Evolutionary conservation across 2,329 filamentous ascomycete species (phyloP).

Genomic region (Fusarium hainanense): DNA sequence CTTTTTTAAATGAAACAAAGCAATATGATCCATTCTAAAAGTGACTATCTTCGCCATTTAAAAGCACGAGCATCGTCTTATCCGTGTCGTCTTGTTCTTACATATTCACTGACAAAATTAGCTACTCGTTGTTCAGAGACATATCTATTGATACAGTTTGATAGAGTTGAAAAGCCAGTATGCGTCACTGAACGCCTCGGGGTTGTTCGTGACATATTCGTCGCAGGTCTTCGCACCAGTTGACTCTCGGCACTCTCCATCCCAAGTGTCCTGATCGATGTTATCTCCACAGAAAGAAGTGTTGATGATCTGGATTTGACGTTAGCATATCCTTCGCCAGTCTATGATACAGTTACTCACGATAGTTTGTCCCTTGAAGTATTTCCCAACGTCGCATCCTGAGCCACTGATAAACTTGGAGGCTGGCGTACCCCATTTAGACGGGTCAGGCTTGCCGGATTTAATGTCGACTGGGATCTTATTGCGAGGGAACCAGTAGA

Average conservation of each 20-base stretch:
- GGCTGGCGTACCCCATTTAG: slow-evolving; percentile 71
- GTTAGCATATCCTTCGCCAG: neutral
- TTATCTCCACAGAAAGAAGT: slow-evolving; percentile 80
- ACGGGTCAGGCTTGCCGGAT: slow-evolving; percentile 68
- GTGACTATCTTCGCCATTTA: neutral
- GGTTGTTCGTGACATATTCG: slow-evolving; percentile 75
- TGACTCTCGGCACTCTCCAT: slow-evolving; percentile 20
- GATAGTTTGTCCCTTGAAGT: slow-evolving; percentile 61
- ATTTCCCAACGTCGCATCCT: slow-evolving; percentile 72
- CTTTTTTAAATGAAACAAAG: neutral
- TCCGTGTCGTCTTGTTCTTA: neutral
- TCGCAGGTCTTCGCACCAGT: slow-evolving; percentile 67
- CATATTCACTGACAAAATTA: neutral
- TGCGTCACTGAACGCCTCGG: slow-evolving; percentile 47
- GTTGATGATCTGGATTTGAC: slow-evolving; percentile 61
- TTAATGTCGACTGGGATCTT: slow-evolving; percentile 70
- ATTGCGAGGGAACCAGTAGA: slow-evolving; percentile 79
- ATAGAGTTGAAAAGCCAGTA: slow-evolving; percentile 22
- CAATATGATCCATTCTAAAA: neutral
- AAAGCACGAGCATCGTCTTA: neutral
- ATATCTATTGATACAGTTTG: slow-evolving; percentile 10
- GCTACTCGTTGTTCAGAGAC: fast-evolving
- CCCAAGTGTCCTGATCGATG: slow-evolving; percentile 26
- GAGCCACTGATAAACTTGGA: slow-evolving; percentile 72
- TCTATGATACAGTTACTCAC: neutral